Evolutionary conservation across 306 rosid genomes (phyloP).

Genomic region (Potentilla sterilis): DNA sequence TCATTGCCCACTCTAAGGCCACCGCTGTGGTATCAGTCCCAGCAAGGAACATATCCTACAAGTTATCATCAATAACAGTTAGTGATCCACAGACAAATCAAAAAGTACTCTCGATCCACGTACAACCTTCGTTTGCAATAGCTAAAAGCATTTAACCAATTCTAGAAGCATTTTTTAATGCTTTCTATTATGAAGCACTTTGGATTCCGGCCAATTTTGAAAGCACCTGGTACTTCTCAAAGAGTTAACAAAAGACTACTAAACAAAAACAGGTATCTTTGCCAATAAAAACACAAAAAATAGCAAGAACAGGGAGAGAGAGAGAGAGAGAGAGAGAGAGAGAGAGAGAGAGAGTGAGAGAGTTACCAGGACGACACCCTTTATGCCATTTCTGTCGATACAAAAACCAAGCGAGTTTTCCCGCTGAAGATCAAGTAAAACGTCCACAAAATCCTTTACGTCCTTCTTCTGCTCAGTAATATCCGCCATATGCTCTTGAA

Average conservation of each 20-base stretch:
- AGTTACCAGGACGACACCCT: constrained; percentile 47
- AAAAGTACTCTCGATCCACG: no score
- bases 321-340: neutral
- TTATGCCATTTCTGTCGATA: constrained; percentile 32
- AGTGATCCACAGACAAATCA: no score
- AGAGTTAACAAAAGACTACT: no score
- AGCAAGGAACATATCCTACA: constrained; percentile 39
- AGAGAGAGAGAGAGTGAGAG: neutral
- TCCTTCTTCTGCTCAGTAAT: constrained; percentile 17
- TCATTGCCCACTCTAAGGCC: constrained; percentile 47
- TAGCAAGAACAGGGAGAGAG: neutral
- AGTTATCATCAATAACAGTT: no score
- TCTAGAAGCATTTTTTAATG: no score
- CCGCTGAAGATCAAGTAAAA: constrained; percentile 37
- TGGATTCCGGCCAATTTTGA: no score
- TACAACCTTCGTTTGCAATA: no score
- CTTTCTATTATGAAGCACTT: no score
- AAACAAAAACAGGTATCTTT: no score
- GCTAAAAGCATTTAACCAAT: no score
- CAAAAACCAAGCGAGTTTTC: constrained; percentile 32
- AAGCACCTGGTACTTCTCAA: no score
- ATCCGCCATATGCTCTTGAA: constrained; percentile 38
- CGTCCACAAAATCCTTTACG: constrained; percentile 44
- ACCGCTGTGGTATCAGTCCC: constrained; percentile 45
- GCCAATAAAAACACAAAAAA: no score